These are phyloP conservation scores for Dimargaris xerosporica DNA, from an alignment of 192 early-diverging fungal species.

Conservation along the genomic window DNA sequence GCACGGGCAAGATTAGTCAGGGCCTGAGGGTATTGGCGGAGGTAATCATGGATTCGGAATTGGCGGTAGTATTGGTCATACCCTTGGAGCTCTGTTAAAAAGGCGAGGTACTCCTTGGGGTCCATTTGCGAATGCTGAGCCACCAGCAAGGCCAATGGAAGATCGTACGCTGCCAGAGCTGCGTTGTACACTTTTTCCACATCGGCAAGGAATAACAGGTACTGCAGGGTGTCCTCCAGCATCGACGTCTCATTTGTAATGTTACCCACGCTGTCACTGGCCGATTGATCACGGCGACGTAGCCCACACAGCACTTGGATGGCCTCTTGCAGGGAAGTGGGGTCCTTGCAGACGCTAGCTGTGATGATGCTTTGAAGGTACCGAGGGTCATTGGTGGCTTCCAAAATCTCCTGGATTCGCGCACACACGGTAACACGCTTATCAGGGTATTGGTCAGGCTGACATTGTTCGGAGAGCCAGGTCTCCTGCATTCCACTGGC, in stretches of 20 bases:
- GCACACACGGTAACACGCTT: conserved; percentile 71
- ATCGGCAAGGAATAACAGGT: conserved; percentile 82
- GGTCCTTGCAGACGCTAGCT: conserved; percentile 7
- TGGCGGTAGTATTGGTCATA: conserved; percentile 67
- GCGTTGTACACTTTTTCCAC: conserved; percentile 79
- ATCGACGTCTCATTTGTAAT: too few relatives aligned
- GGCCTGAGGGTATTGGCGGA: conserved; percentile 50
- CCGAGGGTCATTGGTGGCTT: conserved; percentile 23
- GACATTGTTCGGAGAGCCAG: neutral
- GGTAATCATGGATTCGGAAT: conserved; percentile 76
- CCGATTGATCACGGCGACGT: conserved; percentile 25
- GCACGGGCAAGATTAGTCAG: conserved; percentile 48
- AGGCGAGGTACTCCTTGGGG: conserved; percentile 87
- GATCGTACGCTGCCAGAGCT: conserved; percentile 88
- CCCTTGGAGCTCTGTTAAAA: conserved; percentile 62
- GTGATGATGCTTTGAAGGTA: conserved; percentile 76
- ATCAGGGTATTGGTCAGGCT: neutral
- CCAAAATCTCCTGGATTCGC: conserved; percentile 43
- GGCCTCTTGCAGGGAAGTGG: neutral
- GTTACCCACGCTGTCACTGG: too few relatives aligned
- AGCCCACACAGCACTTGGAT: neutral
- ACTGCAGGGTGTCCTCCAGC: conserved; percentile 77
- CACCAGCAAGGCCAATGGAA: conserved; percentile 80
- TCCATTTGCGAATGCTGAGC: conserved; percentile 97
- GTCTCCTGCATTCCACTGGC: neutral